phyloP scores from a whole-genome alignment of 78 protist genomes.

The Planoprotostelium fungivorum region DNA sequence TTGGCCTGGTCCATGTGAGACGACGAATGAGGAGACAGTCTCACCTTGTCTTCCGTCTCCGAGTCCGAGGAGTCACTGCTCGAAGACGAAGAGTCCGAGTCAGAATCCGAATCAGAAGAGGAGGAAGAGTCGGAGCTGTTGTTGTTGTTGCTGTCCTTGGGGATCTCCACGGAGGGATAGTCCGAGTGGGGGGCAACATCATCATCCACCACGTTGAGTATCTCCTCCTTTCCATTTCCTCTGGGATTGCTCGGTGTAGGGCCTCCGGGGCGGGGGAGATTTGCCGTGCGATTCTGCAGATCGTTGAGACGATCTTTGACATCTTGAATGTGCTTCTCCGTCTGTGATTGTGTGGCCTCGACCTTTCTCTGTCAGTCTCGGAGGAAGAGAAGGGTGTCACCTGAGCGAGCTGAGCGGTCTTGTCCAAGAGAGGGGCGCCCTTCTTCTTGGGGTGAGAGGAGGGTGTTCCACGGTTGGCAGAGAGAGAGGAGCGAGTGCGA shows the following conservation, averaged over 20 bases:
- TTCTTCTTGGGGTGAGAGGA: not conserved
- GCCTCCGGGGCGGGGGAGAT: not conserved
- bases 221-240: not conserved
- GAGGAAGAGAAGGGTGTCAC: not conserved
- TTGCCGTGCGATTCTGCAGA: not conserved
- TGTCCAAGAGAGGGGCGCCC: not conserved
- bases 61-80: not conserved
- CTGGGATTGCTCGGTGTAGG: not conserved
- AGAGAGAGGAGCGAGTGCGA: not conserved
- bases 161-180: not conserved
- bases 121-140: not conserved
- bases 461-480: too few relatives aligned
- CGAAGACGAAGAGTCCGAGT: not conserved
- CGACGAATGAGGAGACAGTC: too few relatives aligned
- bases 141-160: not conserved
- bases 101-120: not conserved
- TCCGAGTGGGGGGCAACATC: not conserved
- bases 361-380: not conserved
- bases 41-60: not conserved
- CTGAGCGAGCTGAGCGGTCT: not conserved
- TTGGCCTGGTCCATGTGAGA: too few relatives aligned
- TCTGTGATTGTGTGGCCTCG: not conserved
- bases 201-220: not conserved
- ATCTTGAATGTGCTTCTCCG: not conserved
- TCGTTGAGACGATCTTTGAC: conserved; percentile 4